Evolutionary conservation across 192 early-diverging fungal species (phyloP).

Genomic region (Coemansia sp.): DNA sequence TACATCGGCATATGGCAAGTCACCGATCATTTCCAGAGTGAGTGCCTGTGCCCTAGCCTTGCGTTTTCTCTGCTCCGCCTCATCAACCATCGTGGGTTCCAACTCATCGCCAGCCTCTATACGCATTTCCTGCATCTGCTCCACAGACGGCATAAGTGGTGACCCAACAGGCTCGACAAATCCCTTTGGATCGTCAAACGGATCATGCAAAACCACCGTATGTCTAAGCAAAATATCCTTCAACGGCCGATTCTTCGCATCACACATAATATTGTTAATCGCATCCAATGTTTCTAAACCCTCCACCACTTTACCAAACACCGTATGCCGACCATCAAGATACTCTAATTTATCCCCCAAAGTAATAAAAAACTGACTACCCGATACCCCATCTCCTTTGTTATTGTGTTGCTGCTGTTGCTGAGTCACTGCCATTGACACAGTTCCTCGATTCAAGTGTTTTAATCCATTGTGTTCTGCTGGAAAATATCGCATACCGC

Average conservation of each 20-base stretch:
- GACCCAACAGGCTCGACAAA: conserved; percentile 68
- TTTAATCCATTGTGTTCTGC: conserved; percentile 69
- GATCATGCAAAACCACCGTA: conserved; percentile 90
- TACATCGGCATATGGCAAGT: conserved; percentile 95
- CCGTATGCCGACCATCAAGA: conserved; percentile 81
- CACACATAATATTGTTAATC: conserved; percentile 71
- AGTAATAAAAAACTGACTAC: conserved; percentile 68
- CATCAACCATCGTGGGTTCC: conserved; percentile 60
- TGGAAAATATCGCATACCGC: conserved; percentile 62
- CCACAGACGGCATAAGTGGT: conserved; percentile 68
- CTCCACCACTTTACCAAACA: conserved; percentile 91
- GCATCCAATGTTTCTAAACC: conserved; percentile 85
- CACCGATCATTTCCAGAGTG: conserved; percentile 98
- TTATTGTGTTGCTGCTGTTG: conserved; percentile 49
- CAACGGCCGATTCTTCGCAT: conserved; percentile 74
- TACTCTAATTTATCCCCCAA: conserved; percentile 68
- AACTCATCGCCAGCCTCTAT: conserved; percentile 82
- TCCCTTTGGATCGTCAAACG: conserved; percentile 80
- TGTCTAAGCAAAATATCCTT: conserved; percentile 89
- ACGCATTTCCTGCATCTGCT: conserved; percentile 69
- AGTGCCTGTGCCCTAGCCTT: conserved; percentile 81
- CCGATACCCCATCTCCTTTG: conserved; percentile 69
- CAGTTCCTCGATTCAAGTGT: conserved; percentile 78
- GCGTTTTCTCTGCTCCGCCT: conserved; percentile 66
- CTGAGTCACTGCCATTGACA: conserved; percentile 86